Base-by-base conservation (phyloP, 495 filamentous ascomycete species). In the Aspergillus sclerotioniger region DNA sequence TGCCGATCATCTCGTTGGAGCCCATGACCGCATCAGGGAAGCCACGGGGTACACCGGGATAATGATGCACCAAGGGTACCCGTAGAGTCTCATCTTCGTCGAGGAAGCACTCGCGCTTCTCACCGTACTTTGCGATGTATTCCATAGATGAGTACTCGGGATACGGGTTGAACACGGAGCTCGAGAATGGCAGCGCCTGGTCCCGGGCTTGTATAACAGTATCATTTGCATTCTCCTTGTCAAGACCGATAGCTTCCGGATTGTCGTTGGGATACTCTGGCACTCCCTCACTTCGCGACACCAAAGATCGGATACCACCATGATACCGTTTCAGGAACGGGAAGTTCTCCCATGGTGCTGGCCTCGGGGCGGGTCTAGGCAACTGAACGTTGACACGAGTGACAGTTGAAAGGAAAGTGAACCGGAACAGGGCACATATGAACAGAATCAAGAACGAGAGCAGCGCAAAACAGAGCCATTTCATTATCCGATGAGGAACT, bases 21-120 rank as follows among this genome's bases (percentile, higher is more conserved):
- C 94, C 94, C 64, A 95, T 83, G 3, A 89, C 81, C 51, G 89
- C 80, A 37, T 91, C 84, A 0, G 94, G 95, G 70, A 95, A 92
- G 0, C 91, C 92, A 45, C 82, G 76, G 3, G 89, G 84, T 6
- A 92, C 80, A 4, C 92, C 92, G 10, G 82, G 71, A 57, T 88
- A 91, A 54, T 86, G 86, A 25, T 85, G 86, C 50, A 94, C 71
- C 5, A 71, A 61, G 9, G 92, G 92, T 10, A 92, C 75, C 32
- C 76, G 77, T n/a, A 89, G 63, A 4, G 77, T 81, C 33, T 81
- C 78, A 9, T 84, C 73, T 35, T 72, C 71, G 65, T 94, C 85
- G 47, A 96, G 70, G 66, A 87, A 96, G 66, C 92, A 96, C 56
- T 90, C 88, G 25, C 82, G 73, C 53, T 89, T 87, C 51, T 80